Evolutionary conservation across 352 stramenopile species (phyloP).

Genomic region (Pythium aristosporum): DNA sequence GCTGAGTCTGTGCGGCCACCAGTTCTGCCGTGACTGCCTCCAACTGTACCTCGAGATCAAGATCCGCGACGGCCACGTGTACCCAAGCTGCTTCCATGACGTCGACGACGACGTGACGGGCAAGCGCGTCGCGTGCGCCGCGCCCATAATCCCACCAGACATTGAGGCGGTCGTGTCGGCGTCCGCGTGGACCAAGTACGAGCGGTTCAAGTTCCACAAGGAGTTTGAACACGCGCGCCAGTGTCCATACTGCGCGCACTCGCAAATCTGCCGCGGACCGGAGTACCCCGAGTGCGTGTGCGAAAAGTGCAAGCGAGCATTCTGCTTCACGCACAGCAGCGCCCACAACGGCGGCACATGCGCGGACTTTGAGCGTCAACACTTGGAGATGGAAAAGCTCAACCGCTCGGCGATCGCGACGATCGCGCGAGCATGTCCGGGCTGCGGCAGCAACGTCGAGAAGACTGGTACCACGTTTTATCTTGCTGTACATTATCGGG

Average conservation of each 20-base stretch:
- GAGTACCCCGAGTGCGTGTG: slow-evolving; percentile 52
- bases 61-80: slow-evolving; percentile 67
- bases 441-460: slow-evolving; percentile 85
- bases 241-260: slow-evolving; percentile 60
- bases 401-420: slow-evolving; percentile 77
- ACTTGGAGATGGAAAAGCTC: slow-evolving; percentile 72
- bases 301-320: slow-evolving; percentile 49
- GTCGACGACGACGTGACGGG: slow-evolving; percentile 7
- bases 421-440: slow-evolving; percentile 84
- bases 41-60: slow-evolving; percentile 58
- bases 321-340: slow-evolving; percentile 88
- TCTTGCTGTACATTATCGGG: neutral
- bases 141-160: slow-evolving; percentile 41
- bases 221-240: slow-evolving; percentile 58
- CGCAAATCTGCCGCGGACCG: slow-evolving; percentile 41
- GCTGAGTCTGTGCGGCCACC: slow-evolving; percentile 54
- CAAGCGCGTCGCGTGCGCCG: slow-evolving; percentile 30
- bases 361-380: slow-evolving; percentile 72
- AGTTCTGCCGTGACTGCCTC: slow-evolving; percentile 56
- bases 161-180: slow-evolving; percentile 49
- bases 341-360: slow-evolving; percentile 74
- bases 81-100: slow-evolving; percentile 68
- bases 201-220: slow-evolving; percentile 88
- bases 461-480: slow-evolving; percentile 61
- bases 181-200: slow-evolving; percentile 71